Evolutionary conservation across 441 rosid species (phyloP), one percentile per base, ranked within the genome.

Genomic region (Croton laevigatus): DNA sequence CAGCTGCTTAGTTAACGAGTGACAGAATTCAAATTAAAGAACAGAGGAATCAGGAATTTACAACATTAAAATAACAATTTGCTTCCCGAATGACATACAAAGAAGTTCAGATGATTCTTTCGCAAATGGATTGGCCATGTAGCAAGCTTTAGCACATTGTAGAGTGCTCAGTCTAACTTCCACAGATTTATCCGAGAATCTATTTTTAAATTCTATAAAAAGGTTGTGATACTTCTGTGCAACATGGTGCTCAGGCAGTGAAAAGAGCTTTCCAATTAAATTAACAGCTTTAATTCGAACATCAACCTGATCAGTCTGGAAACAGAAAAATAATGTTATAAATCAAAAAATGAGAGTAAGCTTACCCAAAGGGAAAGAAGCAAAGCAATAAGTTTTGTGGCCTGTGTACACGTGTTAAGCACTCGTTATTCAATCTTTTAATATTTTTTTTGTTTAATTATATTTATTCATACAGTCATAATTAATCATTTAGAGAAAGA

Each of bases 231-330:
- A 87, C 63, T 81, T 78, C 72, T 86, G 84, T 48, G 86, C 87
- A 53, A 85, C 77, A 80, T 73, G 79, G 63, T 79, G 74, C 70
- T 82, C 92, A 46, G 88, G 88, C 45, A 76, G 84, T 37, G 92
- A 80, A 79, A 89, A 75, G 68, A 95, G 85, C 82, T 87, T 87
- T 79, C 97, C 99, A 69, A 86, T 74, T 82, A 95, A 84, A 72
- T 80, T 87, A 76, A 95, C 87, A 65, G 97, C 97, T 84, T 90
- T 95, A 83, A 91, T 83, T 73, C 99, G 90, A 69, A 91, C 88
- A 75, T 95, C 98, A 54, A 91, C 98, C 84, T 91, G 98, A 85
- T 93, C 97, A 73, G 89, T 83, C 99, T 95, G 79, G 76, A 85
- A 67, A 77, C 58, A 76, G 63, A 75, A 75, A 38, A 17, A 66